A percentile compares a stretch with the other conserved stretches of the same genome.
Conservation (phyloP, 2,329 filamentous ascomycete species). For the Kalmusia sp. region DNA sequence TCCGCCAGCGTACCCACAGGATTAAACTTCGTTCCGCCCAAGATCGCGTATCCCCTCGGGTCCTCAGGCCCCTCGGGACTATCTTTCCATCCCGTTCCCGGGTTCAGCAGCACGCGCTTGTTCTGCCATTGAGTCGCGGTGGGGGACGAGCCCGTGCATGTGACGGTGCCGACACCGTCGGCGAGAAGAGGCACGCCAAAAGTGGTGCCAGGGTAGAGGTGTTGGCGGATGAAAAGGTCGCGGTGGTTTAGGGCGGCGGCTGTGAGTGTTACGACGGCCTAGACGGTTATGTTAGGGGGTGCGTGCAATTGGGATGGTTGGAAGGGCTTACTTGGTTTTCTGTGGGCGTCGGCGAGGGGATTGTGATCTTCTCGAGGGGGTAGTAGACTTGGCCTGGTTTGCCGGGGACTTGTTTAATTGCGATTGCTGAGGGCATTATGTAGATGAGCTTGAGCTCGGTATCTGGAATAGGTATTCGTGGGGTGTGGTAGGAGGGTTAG, state of each 20-base stretch:
- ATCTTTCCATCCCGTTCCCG: conserved; percentile 78
- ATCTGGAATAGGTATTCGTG: neutral
- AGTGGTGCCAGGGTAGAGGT: conserved; percentile 85
- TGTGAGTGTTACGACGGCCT: conserved; percentile 78
- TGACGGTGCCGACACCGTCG: conserved; percentile 81
- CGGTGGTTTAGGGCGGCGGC: conserved; percentile 92
- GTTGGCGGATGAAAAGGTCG: conserved; percentile 91
- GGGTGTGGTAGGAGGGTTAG: neutral
- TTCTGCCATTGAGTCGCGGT: conserved; percentile 63
- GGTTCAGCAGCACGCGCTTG: conserved; percentile 79
- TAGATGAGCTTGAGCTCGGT: neutral
- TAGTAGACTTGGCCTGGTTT: conserved; percentile 91
- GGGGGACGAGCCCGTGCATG: conserved; percentile 64
- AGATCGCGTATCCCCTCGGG: conserved; percentile 63
- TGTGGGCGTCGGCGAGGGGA: conserved; percentile 34
- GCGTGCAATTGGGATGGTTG: neutral
- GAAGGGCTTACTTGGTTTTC: conserved; percentile 34
- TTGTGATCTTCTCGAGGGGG: conserved; percentile 56
- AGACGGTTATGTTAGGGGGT: conserved; percentile 34
- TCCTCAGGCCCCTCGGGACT: conserved; percentile 77
- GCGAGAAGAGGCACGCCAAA: conserved; percentile 81
- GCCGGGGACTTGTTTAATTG: conserved; percentile 74
- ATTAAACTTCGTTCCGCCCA: conserved; percentile 72
- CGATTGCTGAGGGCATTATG: conserved; percentile 64
- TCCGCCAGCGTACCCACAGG: conserved; percentile 77